A percentile compares a stretch with the other conserved stretches of the same genome.
Evolutionary conservation across 345 rosid species (phyloP).

Genomic region (Litchi chinensis): DNA sequence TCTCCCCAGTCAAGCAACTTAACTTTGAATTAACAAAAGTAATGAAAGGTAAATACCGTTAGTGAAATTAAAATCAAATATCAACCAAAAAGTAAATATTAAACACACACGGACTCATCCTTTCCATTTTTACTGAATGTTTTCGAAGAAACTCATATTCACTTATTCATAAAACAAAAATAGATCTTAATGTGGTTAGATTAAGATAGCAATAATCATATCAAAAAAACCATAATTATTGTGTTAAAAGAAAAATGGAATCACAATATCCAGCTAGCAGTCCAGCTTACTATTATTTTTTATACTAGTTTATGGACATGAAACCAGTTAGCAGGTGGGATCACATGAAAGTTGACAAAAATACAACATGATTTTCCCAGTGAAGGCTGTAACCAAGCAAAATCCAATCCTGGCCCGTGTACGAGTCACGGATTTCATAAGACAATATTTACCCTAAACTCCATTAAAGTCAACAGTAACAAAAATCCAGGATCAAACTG

Average conservation of each 20-base stretch:
- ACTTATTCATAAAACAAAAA: background rate
- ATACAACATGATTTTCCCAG: constrained; percentile 40
- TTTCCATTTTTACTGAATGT: too few species aligned
- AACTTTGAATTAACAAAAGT: constrained; percentile 44
- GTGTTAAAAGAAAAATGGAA: background rate
- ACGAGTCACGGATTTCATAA: constrained; percentile 59
- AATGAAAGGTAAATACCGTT: constrained; percentile 6
- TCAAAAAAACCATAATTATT: background rate
- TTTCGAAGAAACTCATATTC: background rate
- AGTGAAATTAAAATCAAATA: constrained; percentile 18
- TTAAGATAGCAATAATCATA: background rate
- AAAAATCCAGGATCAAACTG: constrained; percentile 14
- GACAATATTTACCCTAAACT: constrained; percentile 33
- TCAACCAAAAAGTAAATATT: background rate
- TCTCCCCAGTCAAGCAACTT: constrained; percentile 99
- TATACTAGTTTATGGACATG: constrained; percentile 14
- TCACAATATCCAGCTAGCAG: constrained; percentile 17
- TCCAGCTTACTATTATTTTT: background rate
- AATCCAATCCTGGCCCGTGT: constrained; percentile 50
- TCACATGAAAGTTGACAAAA: constrained; percentile 57
- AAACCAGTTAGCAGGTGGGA: constrained; percentile 44
- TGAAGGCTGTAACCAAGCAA: constrained; percentile 36
- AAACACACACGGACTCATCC: background rate
- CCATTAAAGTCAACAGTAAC: constrained; percentile 11
- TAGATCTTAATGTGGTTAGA: constrained; percentile 13